These are phyloP conservation scores for Trichosporon coremiiforme DNA, from an alignment of 1,284 basidiomycete species.

Conservation along the genomic window DNA sequence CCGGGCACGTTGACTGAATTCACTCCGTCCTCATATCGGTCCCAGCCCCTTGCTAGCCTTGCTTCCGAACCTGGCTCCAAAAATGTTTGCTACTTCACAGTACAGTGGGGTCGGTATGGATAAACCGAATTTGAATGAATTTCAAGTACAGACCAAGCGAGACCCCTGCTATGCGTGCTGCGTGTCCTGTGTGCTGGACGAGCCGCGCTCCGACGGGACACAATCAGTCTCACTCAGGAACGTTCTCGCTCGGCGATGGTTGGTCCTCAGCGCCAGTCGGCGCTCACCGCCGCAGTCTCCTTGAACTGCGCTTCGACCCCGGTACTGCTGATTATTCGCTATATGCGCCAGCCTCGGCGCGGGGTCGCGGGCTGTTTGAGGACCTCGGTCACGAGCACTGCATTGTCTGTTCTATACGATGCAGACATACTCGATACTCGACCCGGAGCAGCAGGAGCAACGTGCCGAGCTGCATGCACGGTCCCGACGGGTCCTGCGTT, in stretches of 20 bases:
- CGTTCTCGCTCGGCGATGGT: too few relatives aligned
- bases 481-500: neutral
- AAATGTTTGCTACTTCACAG: neutral
- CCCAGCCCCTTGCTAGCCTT: neutral
- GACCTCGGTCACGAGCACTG: neutral
- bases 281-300: neutral
- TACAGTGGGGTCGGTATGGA: neutral
- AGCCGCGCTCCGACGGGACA: conserved; percentile 1
- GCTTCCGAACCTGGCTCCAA: neutral
- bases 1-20: neutral
- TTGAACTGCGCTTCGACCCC: neutral
- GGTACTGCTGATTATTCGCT: neutral
- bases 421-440: too few relatives aligned
- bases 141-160: neutral
- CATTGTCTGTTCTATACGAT: neutral
- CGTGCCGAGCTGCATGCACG: neutral
- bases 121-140: neutral
- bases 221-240: neutral
- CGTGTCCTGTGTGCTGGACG: neutral
- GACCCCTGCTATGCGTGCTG: neutral
- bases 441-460: neutral
- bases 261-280: neutral
- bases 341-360: neutral
- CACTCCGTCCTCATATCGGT: neutral
- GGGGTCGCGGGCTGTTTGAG: neutral